Evolutionary conservation across 164 flowering plant genomes (phyloP).

Genomic region (Magnolia changhungtana): DNA sequence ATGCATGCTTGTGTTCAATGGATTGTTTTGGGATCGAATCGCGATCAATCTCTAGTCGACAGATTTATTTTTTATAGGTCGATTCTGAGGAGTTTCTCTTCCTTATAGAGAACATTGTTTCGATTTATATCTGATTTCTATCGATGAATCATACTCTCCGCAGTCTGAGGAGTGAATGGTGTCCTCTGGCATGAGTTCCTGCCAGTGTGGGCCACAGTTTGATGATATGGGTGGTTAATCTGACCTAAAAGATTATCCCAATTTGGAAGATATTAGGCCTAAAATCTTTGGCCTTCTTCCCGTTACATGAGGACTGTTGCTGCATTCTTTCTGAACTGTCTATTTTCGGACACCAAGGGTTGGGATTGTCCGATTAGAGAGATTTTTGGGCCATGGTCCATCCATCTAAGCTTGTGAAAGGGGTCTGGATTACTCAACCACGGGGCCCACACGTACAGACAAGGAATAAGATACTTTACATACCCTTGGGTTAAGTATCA

Average conservation of each 20-base stretch:
- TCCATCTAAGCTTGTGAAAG: not conserved
- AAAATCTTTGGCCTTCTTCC: not conserved
- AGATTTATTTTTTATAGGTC: not conserved
- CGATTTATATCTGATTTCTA: not conserved
- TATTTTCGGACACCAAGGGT: not conserved
- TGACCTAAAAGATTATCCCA: too few species aligned
- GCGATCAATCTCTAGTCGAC: not conserved
- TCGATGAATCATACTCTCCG: not conserved
- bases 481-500: not conserved
- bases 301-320: not conserved
- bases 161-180: not conserved
- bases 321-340: not conserved
- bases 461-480: not conserved
- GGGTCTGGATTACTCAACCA: not conserved
- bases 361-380: not conserved
- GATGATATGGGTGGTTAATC: too few species aligned
- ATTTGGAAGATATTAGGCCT: too few species aligned
- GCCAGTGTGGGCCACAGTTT: too few species aligned
- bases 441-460: not conserved
- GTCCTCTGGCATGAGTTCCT: not conserved
- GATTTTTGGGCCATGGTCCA: not conserved
- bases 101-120: not conserved
- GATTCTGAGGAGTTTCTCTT: not conserved
- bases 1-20: not conserved
- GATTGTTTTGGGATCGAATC: not conserved